Evolutionary conservation across 2,329 filamentous ascomycete species (phyloP), one percentile per base, ranked within the genome.

Genomic region (Phialophora macrospora): DNA sequence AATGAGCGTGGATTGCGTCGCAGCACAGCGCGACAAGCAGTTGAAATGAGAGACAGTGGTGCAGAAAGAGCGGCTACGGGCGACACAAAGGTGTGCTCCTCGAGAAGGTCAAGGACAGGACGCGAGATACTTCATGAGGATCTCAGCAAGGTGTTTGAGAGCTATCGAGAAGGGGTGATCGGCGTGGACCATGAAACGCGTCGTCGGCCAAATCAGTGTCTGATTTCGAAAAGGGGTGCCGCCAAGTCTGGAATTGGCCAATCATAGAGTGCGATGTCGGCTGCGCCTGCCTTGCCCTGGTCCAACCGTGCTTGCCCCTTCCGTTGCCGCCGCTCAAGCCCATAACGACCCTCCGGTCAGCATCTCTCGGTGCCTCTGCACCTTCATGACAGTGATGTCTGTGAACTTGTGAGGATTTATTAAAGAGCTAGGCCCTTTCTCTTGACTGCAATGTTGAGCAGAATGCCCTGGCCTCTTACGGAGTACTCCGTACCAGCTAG

Each of bases 41-140:
- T 51, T 34, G 28, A 32, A 66, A 64, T n/a, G 66, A 64, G 63
- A 60, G 60, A 61, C 56, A 26, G 41, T 22, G 41, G n/a, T 30
- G 22, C 22, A 34, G 56, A 68, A 64, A 32, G 66, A 68, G 63
- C 58, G 66, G 57, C 63, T 61, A 58, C 63, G 52, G 48, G 52
- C 63, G 55, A 68, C 63, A 68, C 63, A 52, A 51, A 59, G 55
- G 60, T 63, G 55, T 48, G 65, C 58, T 68, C 65, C 57, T 63
- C 52, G 17, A 77, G 46, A 22, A 75, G n/a, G 32, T 55, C 49
- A 55, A 28, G 74, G 64, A 60, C 49, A 59, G 59, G 59, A 58
- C 54, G 52, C 54, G 60, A 60, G 60, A 57, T 55, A 26, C 20
- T 49, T 44, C 32, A 57, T 20, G n/a, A 57, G 55, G 11, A 24